Conservation (phyloP, 768 basidiomycete genomes). For the Calocybe gangraenosa region DNA sequence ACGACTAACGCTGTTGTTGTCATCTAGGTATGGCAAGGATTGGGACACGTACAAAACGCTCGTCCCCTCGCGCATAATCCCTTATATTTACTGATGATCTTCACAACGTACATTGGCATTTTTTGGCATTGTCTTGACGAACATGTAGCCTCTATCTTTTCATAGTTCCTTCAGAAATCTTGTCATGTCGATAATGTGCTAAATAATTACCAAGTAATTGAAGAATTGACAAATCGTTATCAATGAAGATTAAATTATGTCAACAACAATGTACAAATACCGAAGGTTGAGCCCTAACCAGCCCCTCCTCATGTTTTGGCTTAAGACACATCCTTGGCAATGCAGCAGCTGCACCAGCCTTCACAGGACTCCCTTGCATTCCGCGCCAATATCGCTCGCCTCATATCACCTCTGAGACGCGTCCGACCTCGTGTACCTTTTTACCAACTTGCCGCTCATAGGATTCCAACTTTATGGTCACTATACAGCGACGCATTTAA, state of each 20-base stretch:
- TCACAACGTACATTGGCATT: too few species aligned
- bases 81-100: slow-evolving; percentile 66
- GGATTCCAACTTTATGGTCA: slow-evolving; percentile 71
- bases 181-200: too few species aligned
- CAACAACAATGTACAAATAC: too few species aligned
- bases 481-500: slow-evolving; percentile 67
- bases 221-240: too few species aligned
- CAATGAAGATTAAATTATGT: too few species aligned
- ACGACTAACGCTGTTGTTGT: slow-evolving; percentile 3
- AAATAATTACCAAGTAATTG: too few species aligned
- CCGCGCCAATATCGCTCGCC: slow-evolving; percentile 46
- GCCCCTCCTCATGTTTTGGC: too few species aligned
- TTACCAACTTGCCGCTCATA: slow-evolving; percentile 65
- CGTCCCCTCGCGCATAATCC: slow-evolving; percentile 84
- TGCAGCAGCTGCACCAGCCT: slow-evolving; percentile 4
- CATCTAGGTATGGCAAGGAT: slow-evolving; percentile 80
- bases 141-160: too few species aligned
- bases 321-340: too few species aligned
- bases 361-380: slow-evolving; percentile 37
- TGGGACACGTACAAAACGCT: slow-evolving; percentile 88
- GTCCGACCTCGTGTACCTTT: slow-evolving; percentile 62
- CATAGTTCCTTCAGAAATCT: too few species aligned
- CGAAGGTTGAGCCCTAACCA: too few species aligned
- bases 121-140: too few species aligned
- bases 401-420: slow-evolving; percentile 55